Evolutionary conservation across 1,284 basidiomycete species (phyloP).

Genomic region (Erythrobasidium hasegawianum): DNA sequence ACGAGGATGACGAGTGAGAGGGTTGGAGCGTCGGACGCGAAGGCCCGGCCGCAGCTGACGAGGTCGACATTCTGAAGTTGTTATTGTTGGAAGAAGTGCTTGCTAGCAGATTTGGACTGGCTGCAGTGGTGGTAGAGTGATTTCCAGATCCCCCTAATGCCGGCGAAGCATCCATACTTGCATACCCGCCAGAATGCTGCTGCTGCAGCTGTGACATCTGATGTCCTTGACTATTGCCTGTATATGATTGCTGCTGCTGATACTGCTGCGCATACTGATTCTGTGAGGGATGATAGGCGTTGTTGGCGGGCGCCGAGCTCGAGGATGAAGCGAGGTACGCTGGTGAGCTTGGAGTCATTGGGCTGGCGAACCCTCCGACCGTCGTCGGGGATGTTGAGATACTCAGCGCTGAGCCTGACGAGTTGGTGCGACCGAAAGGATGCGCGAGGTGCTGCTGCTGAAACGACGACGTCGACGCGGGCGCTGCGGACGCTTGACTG

Average conservation of each 20-base stretch:
- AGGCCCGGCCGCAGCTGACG: slow-evolving; percentile 11
- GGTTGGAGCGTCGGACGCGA: not conserved
- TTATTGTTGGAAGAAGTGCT: not conserved
- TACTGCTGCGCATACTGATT: slow-evolving; percentile 36
- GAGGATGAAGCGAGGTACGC: slow-evolving; percentile 16
- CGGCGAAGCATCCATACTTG: not conserved
- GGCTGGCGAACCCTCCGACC: slow-evolving; percentile 15
- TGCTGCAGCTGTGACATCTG: not conserved
- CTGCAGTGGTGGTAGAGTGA: not conserved
- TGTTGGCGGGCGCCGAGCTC: not conserved
- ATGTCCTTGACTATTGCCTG: slow-evolving; percentile 1
- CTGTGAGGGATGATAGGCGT: slow-evolving; percentile 35
- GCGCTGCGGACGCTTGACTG: not conserved
- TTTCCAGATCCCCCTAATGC: not conserved
- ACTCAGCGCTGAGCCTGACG: slow-evolving; percentile 28
- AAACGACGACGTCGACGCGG: not conserved
- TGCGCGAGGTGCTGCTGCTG: slow-evolving; percentile 4
- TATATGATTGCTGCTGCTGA: no score
- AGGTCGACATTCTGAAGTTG: not conserved
- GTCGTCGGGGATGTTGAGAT: slow-evolving; percentile 30
- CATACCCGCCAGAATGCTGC: not conserved
- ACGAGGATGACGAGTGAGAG: slow-evolving; percentile 1
- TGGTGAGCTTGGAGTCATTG: slow-evolving; percentile 35
- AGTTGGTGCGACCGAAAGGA: slow-evolving; percentile 26
- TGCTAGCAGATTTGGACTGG: not conserved